Evolutionary conservation across 2,329 filamentous ascomycete species (phyloP), one percentile per base, ranked within the genome.

Genomic region (Pseudogymnoascus sp.): DNA sequence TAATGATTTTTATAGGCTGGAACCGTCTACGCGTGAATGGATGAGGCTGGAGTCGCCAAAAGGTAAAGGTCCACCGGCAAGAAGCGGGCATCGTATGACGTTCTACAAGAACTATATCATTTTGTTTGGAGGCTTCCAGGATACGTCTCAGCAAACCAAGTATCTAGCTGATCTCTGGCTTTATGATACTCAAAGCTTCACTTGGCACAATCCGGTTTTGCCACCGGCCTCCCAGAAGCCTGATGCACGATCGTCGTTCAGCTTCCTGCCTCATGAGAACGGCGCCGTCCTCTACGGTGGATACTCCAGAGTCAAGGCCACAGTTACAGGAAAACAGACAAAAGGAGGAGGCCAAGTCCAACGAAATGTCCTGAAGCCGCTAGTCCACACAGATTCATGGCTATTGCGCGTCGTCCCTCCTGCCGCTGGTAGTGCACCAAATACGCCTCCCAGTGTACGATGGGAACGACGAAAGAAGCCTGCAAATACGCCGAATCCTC

Each of bases 31-130:
- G 6, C 83, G 92, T 70, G 94, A 99, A 78, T 99, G 94, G 94
- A 90, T 86, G 63, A 89, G 92, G 65, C 80, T 99, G 35, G 94
- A 99, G 74, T 82, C 81, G 69, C 84, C 84, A 60, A 82, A 82
- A 78, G 90, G 90, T 64, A 90, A 90, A 74, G 82, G 83, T 37
- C 93, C 93, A 40, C 88, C 91, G 1, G 92, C 93, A 2, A 82
- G 94, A 67, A 95, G 90, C 73, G 94, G 94, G 3, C 92, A 97
- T 75, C 85, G 93, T 68, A 96, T 99, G 92, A 95, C 92, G 2
- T 93, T 91, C 74, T 97, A 86, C 82, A 97, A 97, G 78, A 91
- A 97, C 73, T 97, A 96, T 75, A 92, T 99, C 66, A 84, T 99
- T 64, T 80, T 99, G 1, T 97, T 96, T 72, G 94, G 94, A 64